Evolutionary conservation across 2,329 filamentous ascomycete species (phyloP), one percentile per base, ranked within the genome.

Genomic region (Amauroascus niger): DNA sequence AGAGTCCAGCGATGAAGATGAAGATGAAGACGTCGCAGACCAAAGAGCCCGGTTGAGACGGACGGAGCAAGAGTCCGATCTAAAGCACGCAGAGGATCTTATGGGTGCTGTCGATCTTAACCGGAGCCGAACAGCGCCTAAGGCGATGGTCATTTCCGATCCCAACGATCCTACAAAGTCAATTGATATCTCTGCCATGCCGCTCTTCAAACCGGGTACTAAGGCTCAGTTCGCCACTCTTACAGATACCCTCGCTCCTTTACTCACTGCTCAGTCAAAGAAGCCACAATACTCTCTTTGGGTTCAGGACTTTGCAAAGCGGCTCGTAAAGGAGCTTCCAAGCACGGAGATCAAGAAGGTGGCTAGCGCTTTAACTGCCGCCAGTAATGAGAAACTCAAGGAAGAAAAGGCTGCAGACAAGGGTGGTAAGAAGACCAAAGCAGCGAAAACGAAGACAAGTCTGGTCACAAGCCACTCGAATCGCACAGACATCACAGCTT

Each of bases 321-420:
- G 88, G 65, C 79, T 97, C 43, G 81, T 84, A 63, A 90, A 89
- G 73, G 90, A 95, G 26, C 73, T 98, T 61, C 83, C 86, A 13
- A 95, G 88, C 67, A 85, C 93, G 54, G 89, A 97, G 74, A 90
- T 97, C 73, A 96, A 97, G 81, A 97, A 97, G 79, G 81, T 95
- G 60, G 82, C 88, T 11, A 94, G 87, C 70, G 79, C 81, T 4
- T 73, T 98, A 65, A 95, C 90, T n/a, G 85, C 89, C 4, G 79
- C 95, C 54, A 81, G 88, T 68, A 98, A 98, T 69, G 93, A 97
- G 80, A 96, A 95, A 79, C 85, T 97, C 85, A 94, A 89, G 77
- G 90, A 96, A 71, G 93, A 98, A 79, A 96, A 97, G 79, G 83
- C 85, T 3, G 82, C 87, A 2, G 88, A 95, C 60, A 96, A 95